Conservation (phyloP, 352 stramenopile genomes). For the Phytophthora macrochlamydospora region DNA sequence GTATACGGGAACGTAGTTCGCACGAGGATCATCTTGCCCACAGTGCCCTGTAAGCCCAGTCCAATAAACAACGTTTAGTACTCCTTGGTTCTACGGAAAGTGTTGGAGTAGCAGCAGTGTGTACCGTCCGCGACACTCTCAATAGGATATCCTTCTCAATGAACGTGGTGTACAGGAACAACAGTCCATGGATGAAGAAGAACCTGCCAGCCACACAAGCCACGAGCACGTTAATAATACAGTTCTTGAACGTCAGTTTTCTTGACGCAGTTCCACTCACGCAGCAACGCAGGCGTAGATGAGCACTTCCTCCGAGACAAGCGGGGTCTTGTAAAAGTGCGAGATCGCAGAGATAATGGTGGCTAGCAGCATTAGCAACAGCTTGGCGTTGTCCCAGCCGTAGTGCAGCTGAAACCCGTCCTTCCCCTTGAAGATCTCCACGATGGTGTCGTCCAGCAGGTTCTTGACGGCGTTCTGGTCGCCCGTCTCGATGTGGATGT, state of each 20-base stretch:
- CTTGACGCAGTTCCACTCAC: constrained; percentile 33
- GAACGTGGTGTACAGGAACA: constrained; percentile 72
- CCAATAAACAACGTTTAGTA: not conserved
- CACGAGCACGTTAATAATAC: not conserved
- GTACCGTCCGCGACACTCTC: constrained; percentile 71
- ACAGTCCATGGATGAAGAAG: constrained; percentile 78
- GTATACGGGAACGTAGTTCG: constrained; percentile 74
- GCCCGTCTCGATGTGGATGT: constrained; percentile 75
- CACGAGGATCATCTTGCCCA: constrained; percentile 53
- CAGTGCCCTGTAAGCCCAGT: constrained; percentile 33
- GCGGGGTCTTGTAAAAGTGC: constrained; percentile 71
- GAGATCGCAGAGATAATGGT: constrained; percentile 62
- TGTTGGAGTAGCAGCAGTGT: not conserved
- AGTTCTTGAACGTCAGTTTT: too few species aligned
- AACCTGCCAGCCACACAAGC: constrained; percentile 47
- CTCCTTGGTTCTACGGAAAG: not conserved
- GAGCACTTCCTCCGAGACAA: constrained; percentile 66
- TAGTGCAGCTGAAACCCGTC: constrained; percentile 68
- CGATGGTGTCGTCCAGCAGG: constrained; percentile 81
- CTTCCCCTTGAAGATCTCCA: constrained; percentile 74
- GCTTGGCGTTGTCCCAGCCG: constrained; percentile 84
- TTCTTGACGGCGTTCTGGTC: constrained; percentile 90
- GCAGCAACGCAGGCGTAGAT: constrained; percentile 71
- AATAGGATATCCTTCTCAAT: constrained; percentile 84
- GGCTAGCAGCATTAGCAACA: constrained; percentile 78